phyloP scores from a whole-genome alignment of 257 asterid species.

The Jacaranda mimosifolia region DNA sequence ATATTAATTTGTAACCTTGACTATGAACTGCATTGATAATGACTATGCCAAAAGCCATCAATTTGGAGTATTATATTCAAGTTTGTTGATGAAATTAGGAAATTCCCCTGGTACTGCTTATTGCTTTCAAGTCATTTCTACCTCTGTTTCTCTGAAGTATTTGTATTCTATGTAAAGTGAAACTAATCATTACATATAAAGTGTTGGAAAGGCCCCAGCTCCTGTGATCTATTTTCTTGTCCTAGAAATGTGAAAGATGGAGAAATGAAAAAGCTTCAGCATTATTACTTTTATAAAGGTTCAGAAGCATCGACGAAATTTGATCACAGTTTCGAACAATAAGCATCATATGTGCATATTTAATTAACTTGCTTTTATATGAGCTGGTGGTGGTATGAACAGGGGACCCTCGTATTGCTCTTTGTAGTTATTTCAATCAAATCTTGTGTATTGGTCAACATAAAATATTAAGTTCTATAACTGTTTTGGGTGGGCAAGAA shows the following conservation, averaged over 20 bases:
- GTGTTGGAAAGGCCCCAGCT: conserved; percentile 26
- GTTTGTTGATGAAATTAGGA: conserved; percentile 22
- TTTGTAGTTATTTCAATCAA: conserved; percentile 9
- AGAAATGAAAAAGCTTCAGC: conserved; percentile 23
- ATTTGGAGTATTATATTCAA: not conserved
- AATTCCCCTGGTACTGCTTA: too few species aligned
- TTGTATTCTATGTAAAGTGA: conserved; percentile 32
- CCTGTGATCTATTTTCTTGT: conserved; percentile 17
- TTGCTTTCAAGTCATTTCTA: conserved; percentile 33
- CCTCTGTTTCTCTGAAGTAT: conserved; percentile 8
- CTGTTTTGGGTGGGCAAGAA: conserved; percentile 16
- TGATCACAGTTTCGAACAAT: conserved; percentile 2
- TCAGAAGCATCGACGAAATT: not conserved
- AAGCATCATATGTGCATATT: not conserved
- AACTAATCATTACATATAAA: conserved; percentile 13
- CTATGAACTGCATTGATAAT: not conserved
- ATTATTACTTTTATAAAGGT: conserved; percentile 3
- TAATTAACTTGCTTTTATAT: not conserved
- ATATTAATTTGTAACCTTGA: conserved; percentile 4
- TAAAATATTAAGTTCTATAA: not conserved
- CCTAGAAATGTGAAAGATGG: conserved; percentile 21
- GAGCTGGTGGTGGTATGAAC: conserved; percentile 21
- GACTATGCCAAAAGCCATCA: not conserved
- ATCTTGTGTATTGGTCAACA: conserved; percentile 32
- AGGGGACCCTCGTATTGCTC: conserved; percentile 31